Percentiles rank a stretch among this genome's conserved stretches.
phyloP scores from a whole-genome alignment of 1,284 basidiomycete species.

The Ceratobasidium theobromae region DNA sequence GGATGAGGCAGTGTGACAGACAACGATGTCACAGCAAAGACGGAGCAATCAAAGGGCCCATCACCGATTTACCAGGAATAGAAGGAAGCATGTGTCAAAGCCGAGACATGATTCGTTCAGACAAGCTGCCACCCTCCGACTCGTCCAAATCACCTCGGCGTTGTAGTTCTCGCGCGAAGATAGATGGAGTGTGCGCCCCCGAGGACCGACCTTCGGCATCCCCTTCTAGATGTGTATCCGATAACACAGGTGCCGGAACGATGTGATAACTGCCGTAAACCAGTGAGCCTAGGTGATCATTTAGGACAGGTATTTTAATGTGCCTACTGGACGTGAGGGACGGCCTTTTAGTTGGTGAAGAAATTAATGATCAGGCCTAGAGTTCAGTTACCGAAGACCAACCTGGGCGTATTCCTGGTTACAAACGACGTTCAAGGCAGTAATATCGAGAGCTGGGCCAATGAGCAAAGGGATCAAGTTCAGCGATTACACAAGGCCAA shows the following conservation, averaged over 20 bases:
- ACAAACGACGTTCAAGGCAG: slow-evolving; percentile 69
- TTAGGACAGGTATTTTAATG: neutral
- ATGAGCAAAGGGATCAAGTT: neutral
- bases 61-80: neutral
- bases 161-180: slow-evolving; percentile 5
- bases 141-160: slow-evolving; percentile 4
- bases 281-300: neutral
- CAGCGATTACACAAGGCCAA: neutral
- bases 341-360: slow-evolving; percentile 5
- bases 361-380: neutral
- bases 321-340: slow-evolving; percentile 20
- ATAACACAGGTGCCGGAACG: slow-evolving; percentile 6
- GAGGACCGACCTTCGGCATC: neutral
- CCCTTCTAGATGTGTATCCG: neutral
- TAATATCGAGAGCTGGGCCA: slow-evolving; percentile 58
- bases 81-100: neutral
- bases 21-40: neutral
- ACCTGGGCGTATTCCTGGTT: slow-evolving; percentile 65
- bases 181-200: neutral
- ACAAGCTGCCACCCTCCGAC: neutral
- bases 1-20: neutral
- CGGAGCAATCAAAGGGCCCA: neutral
- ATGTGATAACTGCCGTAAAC: slow-evolving; percentile 3
- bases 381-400: neutral
- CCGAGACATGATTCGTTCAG: slow-evolving; percentile 3